Conservation (phyloP, 2,329 filamentous ascomycete genomes). For the Fusarium nygamai region DNA sequence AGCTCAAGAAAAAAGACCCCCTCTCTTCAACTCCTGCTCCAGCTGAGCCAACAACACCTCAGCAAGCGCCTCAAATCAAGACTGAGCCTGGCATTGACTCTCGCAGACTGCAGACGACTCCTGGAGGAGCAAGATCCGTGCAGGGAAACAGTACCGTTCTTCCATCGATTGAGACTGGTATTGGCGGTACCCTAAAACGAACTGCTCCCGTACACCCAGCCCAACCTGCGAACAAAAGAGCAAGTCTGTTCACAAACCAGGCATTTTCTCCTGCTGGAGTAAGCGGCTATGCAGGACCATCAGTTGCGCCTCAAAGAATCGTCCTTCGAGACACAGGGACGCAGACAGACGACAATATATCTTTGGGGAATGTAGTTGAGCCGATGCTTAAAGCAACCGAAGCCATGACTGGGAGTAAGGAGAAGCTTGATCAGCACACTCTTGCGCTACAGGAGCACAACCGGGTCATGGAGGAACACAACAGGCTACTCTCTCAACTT, state of each 20-base stretch:
- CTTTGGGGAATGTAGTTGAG: background rate
- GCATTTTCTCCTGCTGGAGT: too few relatives aligned
- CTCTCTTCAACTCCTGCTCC: background rate
- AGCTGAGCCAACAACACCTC: background rate
- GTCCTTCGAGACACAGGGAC: background rate
- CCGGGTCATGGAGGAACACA: background rate
- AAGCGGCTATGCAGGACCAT: too few relatives aligned
- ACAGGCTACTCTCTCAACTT: background rate
- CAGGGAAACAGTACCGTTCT: too few relatives aligned
- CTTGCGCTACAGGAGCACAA: too few relatives aligned
- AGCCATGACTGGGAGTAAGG: background rate
- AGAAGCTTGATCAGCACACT: background rate
- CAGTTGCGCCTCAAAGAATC: background rate
- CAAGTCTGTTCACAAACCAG: background rate
- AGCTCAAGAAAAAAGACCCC: background rate
- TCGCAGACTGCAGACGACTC: too few relatives aligned
- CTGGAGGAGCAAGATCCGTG: too few relatives aligned
- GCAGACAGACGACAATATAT: slow-evolving; percentile 7
- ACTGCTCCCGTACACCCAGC: background rate
- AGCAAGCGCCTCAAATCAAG: background rate
- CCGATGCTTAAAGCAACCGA: background rate
- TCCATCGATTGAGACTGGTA: background rate
- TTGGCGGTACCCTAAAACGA: background rate
- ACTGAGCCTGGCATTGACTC: background rate
- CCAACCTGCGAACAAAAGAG: background rate